phyloP scores from a whole-genome alignment of 1,284 basidiomycete species.

The Gastroboletus turbinatus region DNA sequence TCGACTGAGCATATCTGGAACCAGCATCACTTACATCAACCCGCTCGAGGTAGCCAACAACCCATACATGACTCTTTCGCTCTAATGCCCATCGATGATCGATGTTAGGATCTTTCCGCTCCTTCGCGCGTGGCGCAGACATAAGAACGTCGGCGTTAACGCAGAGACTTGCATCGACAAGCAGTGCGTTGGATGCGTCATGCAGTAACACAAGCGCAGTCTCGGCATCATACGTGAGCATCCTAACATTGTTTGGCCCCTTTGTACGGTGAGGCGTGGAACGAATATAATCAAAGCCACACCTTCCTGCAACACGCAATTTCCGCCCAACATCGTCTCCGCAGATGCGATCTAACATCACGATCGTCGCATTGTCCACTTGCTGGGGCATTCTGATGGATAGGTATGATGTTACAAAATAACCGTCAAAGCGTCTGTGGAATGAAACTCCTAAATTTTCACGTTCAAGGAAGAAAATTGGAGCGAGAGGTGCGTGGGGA shows the following conservation, averaged over 20 bases:
- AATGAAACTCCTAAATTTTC: background rate
- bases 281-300: conserved; percentile 27
- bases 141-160: conserved; percentile 36
- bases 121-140: conserved; percentile 11
- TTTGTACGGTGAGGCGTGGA: conserved; percentile 13
- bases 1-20: conserved; percentile 4
- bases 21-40: conserved; percentile 37
- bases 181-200: conserved; percentile 46
- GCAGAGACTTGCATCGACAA: conserved; percentile 55
- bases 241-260: conserved; percentile 38
- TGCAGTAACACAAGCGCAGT: conserved; percentile 46
- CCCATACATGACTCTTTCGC: conserved; percentile 48
- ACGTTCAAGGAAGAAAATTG: conserved; percentile 1
- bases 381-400: conserved; percentile 34
- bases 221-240: conserved; percentile 50
- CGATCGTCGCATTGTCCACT: conserved; percentile 39
- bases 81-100: conserved; percentile 49
- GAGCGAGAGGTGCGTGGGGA: background rate
- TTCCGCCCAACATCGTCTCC: conserved; percentile 41
- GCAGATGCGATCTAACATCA: conserved; percentile 36
- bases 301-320: conserved; percentile 49
- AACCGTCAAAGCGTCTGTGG: background rate
- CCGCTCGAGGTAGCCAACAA: conserved; percentile 55
- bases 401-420: background rate
- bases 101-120: conserved; percentile 15